Conservation (phyloP, 1,284 basidiomycete species). For the Leccinum proximum region DNA sequence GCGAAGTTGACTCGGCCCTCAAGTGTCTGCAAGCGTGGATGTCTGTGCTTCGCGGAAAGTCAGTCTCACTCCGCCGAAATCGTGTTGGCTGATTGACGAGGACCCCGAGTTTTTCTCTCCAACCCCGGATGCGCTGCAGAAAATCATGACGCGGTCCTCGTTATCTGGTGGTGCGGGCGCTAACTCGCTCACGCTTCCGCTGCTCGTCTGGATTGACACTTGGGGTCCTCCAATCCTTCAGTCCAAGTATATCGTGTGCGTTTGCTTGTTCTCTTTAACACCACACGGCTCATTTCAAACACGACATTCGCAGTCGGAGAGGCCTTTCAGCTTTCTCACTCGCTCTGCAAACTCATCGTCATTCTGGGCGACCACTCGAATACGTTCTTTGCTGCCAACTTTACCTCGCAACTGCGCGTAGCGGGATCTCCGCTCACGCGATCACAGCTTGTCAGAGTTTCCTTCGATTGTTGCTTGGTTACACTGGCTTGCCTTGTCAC, state of each 20-base stretch:
- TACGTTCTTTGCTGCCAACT: conserved; percentile 70
- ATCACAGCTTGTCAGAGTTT: conserved; percentile 67
- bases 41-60: conserved; percentile 65
- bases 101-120: conserved; percentile 9
- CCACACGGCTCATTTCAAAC: not conserved
- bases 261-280: conserved; percentile 5
- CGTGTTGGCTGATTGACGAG: not conserved
- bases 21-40: conserved; percentile 85
- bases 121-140: conserved; percentile 23
- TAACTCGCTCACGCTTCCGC: conserved; percentile 75
- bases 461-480: conserved; percentile 67
- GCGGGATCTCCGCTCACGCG: conserved; percentile 27
- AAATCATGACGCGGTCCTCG: conserved; percentile 72
- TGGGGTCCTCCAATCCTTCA: conserved; percentile 55
- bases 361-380: conserved; percentile 85
- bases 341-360: conserved; percentile 75
- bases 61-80: conserved; percentile 19
- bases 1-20: conserved; percentile 66
- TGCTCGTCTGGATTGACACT: conserved; percentile 69
- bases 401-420: conserved; percentile 44
- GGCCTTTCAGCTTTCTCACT: conserved; percentile 56
- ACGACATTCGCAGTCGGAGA: conserved; percentile 33
- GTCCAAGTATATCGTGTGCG: conserved; percentile 41
- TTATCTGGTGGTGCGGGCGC: conserved; percentile 70
- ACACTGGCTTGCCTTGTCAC: conserved; percentile 73